A percentile compares a stretch with the other conserved stretches of the same genome.
phyloP scores from a whole-genome alignment of 352 stramenopile species.

The Stramenopiles sp. region DNA sequence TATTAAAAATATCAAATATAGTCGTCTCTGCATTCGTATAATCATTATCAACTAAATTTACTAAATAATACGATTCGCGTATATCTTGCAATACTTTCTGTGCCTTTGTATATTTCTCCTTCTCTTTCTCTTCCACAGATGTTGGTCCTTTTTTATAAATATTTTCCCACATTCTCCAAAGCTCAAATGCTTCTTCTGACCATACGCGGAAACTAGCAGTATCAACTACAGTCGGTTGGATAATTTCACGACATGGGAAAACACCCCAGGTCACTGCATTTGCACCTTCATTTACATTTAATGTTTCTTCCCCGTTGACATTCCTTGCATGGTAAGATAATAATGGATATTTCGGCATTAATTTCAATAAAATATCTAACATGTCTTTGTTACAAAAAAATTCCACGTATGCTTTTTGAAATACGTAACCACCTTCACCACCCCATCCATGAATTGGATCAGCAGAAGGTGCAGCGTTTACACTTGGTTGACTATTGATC shows the following conservation, averaged over 20 bases:
- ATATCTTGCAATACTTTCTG: constrained; percentile 78
- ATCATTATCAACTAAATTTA: constrained; percentile 96
- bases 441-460: constrained; percentile 88
- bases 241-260: constrained; percentile 75
- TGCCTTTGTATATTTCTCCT: constrained; percentile 22
- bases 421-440: constrained; percentile 74
- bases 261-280: constrained; percentile 94
- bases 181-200: constrained; percentile 86
- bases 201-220: constrained; percentile 79
- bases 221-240: constrained; percentile 75
- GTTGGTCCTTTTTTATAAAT: constrained; percentile 43
- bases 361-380: background rate
- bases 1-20: constrained; percentile 53
- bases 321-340: constrained; percentile 42
- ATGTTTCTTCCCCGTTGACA: background rate
- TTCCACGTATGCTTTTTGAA: constrained; percentile 97
- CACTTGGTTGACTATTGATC: constrained; percentile 76
- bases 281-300: constrained; percentile 31
- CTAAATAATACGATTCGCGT: constrained; percentile 86
- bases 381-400: constrained; percentile 46
- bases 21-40: constrained; percentile 35
- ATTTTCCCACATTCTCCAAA: constrained; percentile 88
- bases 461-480: constrained; percentile 69
- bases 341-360: constrained; percentile 29
- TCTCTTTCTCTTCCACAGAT: constrained; percentile 34